A percentile compares a stretch with the other conserved stretches of the same genome.
These are phyloP conservation scores for Beauveria caledonica DNA, from an alignment of 2,329 filamentous ascomycete genomes.

Conservation along the genomic window DNA sequence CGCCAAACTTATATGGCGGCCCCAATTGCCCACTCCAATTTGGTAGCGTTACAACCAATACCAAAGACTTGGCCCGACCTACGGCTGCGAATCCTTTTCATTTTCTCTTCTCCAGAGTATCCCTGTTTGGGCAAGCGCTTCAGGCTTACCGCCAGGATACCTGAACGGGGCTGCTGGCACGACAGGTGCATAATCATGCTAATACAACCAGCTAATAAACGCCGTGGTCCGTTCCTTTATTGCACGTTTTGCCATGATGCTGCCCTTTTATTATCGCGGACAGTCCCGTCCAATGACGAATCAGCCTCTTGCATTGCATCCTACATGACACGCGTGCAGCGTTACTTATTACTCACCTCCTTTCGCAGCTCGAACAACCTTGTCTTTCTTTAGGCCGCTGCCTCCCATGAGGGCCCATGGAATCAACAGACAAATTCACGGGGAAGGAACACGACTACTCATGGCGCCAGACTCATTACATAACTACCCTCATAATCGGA, in stretches of 20 bases:
- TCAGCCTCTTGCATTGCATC: background rate
- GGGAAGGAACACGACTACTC: no score
- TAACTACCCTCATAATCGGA: background rate
- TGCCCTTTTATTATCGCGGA: background rate
- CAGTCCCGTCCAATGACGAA: background rate
- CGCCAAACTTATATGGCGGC: background rate
- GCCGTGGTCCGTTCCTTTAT: background rate
- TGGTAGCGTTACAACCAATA: background rate
- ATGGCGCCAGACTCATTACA: background rate
- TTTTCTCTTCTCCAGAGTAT: background rate
- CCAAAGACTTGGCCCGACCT: constrained; percentile 9
- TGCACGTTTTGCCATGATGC: background rate
- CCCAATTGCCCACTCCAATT: constrained; percentile 7
- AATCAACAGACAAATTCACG: no score
- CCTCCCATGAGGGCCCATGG: no score
- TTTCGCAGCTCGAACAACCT: background rate
- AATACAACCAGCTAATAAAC: no score
- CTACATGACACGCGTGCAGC: background rate
- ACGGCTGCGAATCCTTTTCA: background rate
- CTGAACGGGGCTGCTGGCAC: background rate
- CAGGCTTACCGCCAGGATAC: background rate
- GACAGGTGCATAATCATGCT: no score
- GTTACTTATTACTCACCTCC: background rate
- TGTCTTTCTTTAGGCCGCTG: background rate
- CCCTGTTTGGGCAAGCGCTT: background rate